Percentiles rank a stretch among this genome's conserved stretches.
Evolutionary conservation across 2,329 filamentous ascomycete species (phyloP).

Genomic region (Stagonosporopsis chrysanthemi): DNA sequence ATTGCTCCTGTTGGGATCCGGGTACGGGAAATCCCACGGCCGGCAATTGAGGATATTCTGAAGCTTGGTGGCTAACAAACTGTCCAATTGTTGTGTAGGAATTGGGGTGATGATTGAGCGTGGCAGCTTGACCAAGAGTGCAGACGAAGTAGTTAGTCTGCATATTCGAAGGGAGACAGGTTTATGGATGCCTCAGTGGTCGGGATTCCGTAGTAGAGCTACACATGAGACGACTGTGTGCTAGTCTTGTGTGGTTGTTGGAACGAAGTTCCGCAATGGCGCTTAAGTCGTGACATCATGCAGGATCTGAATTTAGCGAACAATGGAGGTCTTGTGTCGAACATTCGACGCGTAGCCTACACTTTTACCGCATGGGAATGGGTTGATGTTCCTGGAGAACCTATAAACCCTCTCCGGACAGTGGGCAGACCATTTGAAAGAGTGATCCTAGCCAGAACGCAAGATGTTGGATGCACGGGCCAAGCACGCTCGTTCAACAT

Average conservation of each 20-base stretch:
- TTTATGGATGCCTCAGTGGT: neutral
- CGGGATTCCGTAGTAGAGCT: neutral
- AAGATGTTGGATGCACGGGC: neutral
- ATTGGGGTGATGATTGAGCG: slow-evolving; percentile 45
- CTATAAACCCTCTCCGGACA: neutral
- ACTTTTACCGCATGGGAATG: neutral
- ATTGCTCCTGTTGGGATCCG: slow-evolving; percentile 20
- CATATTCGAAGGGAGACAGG: slow-evolving; percentile 22
- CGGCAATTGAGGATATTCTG: slow-evolving; percentile 46
- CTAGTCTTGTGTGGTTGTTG: slow-evolving; percentile 2
- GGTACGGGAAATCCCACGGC: slow-evolving; percentile 61
- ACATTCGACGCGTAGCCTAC: neutral
- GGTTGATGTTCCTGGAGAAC: neutral
- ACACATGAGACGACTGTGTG: neutral
- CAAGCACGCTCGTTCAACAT: neutral
- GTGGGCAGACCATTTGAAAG: too few relatives aligned
- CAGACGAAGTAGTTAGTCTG: slow-evolving; percentile 66
- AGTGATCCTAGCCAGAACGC: too few relatives aligned
- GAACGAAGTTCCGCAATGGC: slow-evolving; percentile 8
- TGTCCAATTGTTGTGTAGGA: slow-evolving; percentile 57
- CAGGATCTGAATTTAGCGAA: slow-evolving; percentile 7
- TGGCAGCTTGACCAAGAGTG: slow-evolving; percentile 64
- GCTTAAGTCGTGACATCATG: slow-evolving; percentile 43
- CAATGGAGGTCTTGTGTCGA: slow-evolving; percentile 1
- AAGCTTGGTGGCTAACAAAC: slow-evolving; percentile 60